These are phyloP conservation scores for Senna siamea DNA, from an alignment of 306 rosid species.

Conservation along the genomic window DNA sequence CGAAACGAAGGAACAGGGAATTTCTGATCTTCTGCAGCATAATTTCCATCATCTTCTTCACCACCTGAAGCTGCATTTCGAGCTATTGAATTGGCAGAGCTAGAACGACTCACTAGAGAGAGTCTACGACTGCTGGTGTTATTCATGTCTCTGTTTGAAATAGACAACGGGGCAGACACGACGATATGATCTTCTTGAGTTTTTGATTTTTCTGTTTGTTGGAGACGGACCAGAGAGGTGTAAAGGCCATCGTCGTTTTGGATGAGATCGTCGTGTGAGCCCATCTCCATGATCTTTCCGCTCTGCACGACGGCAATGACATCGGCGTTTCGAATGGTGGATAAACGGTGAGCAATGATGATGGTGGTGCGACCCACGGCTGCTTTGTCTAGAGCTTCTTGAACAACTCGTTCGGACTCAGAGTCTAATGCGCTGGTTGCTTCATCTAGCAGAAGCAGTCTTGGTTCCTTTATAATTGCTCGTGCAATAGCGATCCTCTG, in stretches of 20 bases:
- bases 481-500: constrained; percentile 72
- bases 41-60: not conserved
- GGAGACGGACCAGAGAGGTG: constrained; percentile 40
- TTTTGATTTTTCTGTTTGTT: constrained; percentile 26
- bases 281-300: constrained; percentile 46
- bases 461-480: constrained; percentile 59
- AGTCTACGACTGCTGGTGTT: constrained; percentile 15
- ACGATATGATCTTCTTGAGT: not conserved
- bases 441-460: constrained; percentile 61
- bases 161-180: not conserved
- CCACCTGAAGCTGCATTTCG: not conserved
- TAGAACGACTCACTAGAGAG: constrained; percentile 10
- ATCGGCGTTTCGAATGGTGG: constrained; percentile 60
- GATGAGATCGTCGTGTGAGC: constrained; percentile 46
- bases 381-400: constrained; percentile 57
- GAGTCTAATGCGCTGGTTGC: constrained; percentile 77
- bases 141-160: not conserved
- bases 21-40: not conserved
- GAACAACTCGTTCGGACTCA: constrained; percentile 59
- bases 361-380: constrained; percentile 56
- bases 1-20: constrained; percentile 27
- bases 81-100: constrained; percentile 6
- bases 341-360: constrained; percentile 64
- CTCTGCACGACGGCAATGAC: constrained; percentile 41
- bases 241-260: constrained; percentile 34